phyloP scores from a whole-genome alignment of 228 moss, liverwort and hornwort genomes.

The Sphagnum magellanicum region DNA sequence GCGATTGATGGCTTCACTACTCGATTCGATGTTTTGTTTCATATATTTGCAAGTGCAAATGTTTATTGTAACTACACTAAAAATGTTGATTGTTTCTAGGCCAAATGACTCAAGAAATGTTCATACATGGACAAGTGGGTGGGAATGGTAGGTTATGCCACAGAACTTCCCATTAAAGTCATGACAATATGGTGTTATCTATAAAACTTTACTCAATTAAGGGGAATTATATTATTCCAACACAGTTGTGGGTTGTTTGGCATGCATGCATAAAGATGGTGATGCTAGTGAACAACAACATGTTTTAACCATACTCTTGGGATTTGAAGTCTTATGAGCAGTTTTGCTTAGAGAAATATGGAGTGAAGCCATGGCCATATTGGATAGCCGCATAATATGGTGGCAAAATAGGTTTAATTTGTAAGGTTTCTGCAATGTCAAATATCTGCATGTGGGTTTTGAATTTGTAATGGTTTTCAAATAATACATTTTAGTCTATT shows the following conservation, averaged over 20 bases:
- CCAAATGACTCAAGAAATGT: constrained; percentile 41
- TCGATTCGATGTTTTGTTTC: constrained; percentile 52
- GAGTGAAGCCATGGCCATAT: constrained; percentile 56
- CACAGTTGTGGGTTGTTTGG: neutral
- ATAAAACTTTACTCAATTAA: neutral
- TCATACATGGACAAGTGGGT: constrained; percentile 68
- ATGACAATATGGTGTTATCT: neutral
- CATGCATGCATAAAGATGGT: constrained; percentile 96
- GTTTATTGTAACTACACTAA: constrained; percentile 88
- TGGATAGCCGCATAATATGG: constrained; percentile 85
- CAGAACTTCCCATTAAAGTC: neutral
- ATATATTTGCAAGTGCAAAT: constrained; percentile 79
- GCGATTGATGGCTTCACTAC: constrained; percentile 55
- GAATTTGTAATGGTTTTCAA: neutral
- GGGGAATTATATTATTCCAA: neutral
- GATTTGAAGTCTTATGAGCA: constrained; percentile 28
- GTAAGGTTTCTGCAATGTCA: neutral
- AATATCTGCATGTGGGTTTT: neutral
- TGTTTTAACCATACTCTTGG: constrained; percentile 72
- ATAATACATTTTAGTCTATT: neutral
- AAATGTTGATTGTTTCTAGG: constrained; percentile 60
- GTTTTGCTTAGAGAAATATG: constrained; percentile 40
- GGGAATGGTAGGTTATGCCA: constrained; percentile 76
- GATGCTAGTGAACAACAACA: constrained; percentile 80
- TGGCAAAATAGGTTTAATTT: constrained; percentile 37